phyloP scores from a whole-genome alignment of 495 filamentous ascomycete species.

The Tetracladium setigerum region DNA sequence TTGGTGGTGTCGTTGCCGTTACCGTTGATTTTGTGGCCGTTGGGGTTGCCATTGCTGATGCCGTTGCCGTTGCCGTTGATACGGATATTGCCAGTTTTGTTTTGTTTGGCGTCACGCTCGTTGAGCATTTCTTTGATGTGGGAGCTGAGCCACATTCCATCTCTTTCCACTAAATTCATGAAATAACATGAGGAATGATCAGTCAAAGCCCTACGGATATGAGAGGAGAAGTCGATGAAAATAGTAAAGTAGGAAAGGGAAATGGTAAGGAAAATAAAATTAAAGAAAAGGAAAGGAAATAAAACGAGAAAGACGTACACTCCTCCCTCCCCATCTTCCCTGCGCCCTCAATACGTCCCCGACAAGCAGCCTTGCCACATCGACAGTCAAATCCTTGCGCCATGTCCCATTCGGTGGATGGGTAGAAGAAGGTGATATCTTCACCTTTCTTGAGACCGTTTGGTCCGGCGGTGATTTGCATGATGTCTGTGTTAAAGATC shows the following conservation, averaged over 20 bases:
- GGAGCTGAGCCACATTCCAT: conserved; percentile 43
- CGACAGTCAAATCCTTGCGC: conserved; percentile 62
- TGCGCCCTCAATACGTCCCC: conserved; percentile 46
- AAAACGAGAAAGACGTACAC: conserved; percentile 22
- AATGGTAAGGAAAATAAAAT: no score
- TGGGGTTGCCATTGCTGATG: neutral
- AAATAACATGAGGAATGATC: no score
- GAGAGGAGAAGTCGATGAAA: no score
- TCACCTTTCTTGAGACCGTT: conserved; percentile 50
- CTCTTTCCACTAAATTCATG: neutral
- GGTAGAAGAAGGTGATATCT: conserved; percentile 73
- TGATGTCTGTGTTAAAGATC: conserved; percentile 59
- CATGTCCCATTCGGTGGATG: conserved; percentile 70
- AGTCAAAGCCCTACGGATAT: no score
- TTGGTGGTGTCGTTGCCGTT: neutral
- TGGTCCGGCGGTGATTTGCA: conserved; percentile 54
- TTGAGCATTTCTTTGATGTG: conserved; percentile 45
- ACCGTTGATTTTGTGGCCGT: neutral
- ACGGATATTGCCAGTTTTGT: neutral
- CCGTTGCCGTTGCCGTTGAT: neutral
- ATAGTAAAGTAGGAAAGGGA: no score
- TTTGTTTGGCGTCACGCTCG: conserved; percentile 18
- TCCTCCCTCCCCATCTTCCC: conserved; percentile 38
- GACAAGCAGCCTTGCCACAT: conserved; percentile 46
- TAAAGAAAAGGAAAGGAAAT: no score